Percentiles rank a stretch among this genome's conserved stretches.
Conservation (phyloP, 2,329 filamentous ascomycete genomes). For the Fusarium phyllophilum region DNA sequence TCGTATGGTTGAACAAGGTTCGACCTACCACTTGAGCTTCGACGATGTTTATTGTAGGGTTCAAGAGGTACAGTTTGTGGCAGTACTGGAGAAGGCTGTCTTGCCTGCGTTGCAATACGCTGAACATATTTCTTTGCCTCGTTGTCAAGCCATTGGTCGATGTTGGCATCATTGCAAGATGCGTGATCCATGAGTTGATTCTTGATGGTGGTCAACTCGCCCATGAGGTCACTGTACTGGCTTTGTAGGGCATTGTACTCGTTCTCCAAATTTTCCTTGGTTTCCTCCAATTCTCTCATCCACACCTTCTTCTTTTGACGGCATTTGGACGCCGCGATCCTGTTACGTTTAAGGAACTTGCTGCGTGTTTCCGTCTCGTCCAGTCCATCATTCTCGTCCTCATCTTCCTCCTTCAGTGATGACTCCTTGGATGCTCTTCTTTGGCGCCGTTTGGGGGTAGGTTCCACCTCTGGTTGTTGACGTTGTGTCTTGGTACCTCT, state of each 20-base stretch:
- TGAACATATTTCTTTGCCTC: slow-evolving; percentile 62
- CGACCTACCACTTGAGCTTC: slow-evolving; percentile 16
- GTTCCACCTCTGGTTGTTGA: not conserved
- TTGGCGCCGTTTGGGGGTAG: not conserved
- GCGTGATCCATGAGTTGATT: slow-evolving; percentile 63
- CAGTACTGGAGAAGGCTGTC: not conserved
- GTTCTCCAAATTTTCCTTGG: slow-evolving; percentile 55
- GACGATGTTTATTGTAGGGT: not conserved
- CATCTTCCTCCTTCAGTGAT: slow-evolving; percentile 23
- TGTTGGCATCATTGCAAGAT: slow-evolving; percentile 62
- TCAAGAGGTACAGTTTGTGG: not conserved
- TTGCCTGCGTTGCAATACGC: slow-evolving; percentile 15
- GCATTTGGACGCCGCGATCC: slow-evolving; percentile 78
- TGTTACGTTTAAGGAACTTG: slow-evolving; percentile 75
- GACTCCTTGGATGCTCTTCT: not conserved
- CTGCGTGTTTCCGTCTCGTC: slow-evolving; percentile 57
- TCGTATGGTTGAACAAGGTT: not conserved
- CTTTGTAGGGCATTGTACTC: slow-evolving; percentile 55
- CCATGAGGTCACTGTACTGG: slow-evolving; percentile 55
- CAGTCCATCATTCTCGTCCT: slow-evolving; percentile 21
- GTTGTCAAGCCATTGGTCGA: slow-evolving; percentile 63
- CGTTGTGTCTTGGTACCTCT: not conserved
- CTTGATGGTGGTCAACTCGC: slow-evolving; percentile 60
- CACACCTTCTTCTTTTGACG: slow-evolving; percentile 72
- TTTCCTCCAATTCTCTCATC: slow-evolving; percentile 61